Evolutionary conservation across 192 early-diverging fungal species (phyloP).

Genomic region (Podila minutissima): DNA sequence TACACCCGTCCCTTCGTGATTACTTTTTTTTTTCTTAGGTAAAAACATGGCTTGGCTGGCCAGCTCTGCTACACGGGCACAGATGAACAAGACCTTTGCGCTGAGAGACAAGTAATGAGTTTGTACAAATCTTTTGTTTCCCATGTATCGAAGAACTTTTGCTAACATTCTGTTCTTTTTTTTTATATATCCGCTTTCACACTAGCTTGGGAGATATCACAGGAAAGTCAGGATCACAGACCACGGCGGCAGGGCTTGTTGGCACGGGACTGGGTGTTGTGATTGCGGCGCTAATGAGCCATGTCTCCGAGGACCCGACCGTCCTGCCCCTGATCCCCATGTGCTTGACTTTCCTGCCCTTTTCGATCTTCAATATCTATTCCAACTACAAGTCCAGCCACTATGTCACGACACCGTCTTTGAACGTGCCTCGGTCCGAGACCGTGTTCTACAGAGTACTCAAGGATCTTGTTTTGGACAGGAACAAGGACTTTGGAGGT

Average conservation of each 20-base stretch:
- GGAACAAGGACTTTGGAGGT: not conserved
- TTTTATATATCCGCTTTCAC: not conserved
- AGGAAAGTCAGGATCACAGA: slow-evolving; percentile 84
- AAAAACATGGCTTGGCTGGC: slow-evolving; percentile 91
- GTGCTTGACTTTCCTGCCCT: slow-evolving; percentile 72
- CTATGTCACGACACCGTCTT: slow-evolving; percentile 66
- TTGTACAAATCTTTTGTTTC: not conserved
- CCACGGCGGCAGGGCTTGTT: slow-evolving; percentile 82
- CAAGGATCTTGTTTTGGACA: slow-evolving; percentile 10
- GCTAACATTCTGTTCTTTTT: not conserved
- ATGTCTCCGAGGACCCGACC: slow-evolving; percentile 32
- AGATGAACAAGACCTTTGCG: slow-evolving; percentile 84
- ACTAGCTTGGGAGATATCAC: slow-evolving; percentile 82
- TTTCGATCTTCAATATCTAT: slow-evolving; percentile 75
- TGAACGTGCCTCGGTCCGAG: slow-evolving; percentile 67
- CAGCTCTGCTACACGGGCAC: slow-evolving; percentile 78
- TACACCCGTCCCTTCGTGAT: not conserved
- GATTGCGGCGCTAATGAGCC: slow-evolving; percentile 58
- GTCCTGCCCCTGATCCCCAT: slow-evolving; percentile 62
- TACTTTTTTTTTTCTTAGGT: slow-evolving; percentile 25
- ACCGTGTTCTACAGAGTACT: slow-evolving; percentile 51
- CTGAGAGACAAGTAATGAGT: slow-evolving; percentile 68
- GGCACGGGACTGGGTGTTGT: slow-evolving; percentile 65
- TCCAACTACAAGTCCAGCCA: slow-evolving; percentile 76
- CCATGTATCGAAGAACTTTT: too few relatives aligned